Base-by-base conservation (phyloP, 345 rosid species). In the Gossypium arboreum region DNA sequence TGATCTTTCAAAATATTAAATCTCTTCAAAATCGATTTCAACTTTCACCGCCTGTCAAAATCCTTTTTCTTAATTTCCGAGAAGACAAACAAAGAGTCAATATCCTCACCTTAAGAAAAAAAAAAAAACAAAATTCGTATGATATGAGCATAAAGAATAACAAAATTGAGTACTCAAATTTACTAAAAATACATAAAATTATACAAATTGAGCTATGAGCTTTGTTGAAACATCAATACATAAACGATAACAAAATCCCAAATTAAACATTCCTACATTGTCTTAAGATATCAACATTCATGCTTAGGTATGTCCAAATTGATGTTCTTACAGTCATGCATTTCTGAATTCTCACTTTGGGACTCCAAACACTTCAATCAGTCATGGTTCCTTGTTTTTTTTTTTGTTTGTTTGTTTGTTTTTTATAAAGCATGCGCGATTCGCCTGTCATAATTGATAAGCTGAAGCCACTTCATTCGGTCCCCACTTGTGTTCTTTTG, bases 381-480 rank as follows among this genome's bases (percentile, higher is more conserved):
- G 25, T 25, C 9, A 11, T 59, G 39, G 17, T 5, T 12, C 12
- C 12, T 58, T 44, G 39, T 34, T 5, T 47, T 47, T 11, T 12
- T 47, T 45, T 45, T 47, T 11, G 22, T 24, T 22, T 22, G 24
- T 22, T 10, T 12, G 22, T 20, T 20, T 20, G 22, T 20, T 89
- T 25, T 59, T 89, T 12, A 20, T 59, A 24, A 17, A 34, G 41
- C 41, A 34, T 34, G 41, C 41, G 41, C 41, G 41, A 34, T 34
- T 34, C 41, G 7, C 41, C 48, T 64, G 47, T 63, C 9, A 3
- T 29, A 27, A 22, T 48, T 12, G 17, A 68, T 48, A 7, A 12
- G 43, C 12, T 15, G 13, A 48, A 68, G 16, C 50, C 56, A 68
- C 22, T 69, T 50, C 24, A 51, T 25, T 27, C 4, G 20, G 73